These are phyloP conservation scores for Ceratobasidium sp. DNA, from an alignment of 1,284 basidiomycete species.

Conservation along the genomic window DNA sequence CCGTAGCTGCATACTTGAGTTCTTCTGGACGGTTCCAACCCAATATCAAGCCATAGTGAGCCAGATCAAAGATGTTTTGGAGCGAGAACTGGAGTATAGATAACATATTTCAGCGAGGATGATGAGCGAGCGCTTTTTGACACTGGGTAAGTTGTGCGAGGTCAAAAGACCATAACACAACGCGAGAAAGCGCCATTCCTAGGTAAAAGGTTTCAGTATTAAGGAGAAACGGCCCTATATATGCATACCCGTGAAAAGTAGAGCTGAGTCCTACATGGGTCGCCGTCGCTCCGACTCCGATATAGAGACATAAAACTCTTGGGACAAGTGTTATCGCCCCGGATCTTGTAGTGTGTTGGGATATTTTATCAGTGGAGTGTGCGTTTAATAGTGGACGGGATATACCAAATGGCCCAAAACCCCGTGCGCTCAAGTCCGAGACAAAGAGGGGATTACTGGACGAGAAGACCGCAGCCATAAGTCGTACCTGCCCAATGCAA, in stretches of 20 bases:
- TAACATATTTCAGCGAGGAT: slow-evolving; percentile 62
- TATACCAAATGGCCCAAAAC: slow-evolving; percentile 34
- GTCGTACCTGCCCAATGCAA: slow-evolving; percentile 61
- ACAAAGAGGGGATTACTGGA: not conserved
- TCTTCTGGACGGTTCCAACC: slow-evolving; percentile 14
- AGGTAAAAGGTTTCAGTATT: slow-evolving; percentile 28
- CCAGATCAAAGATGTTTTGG: slow-evolving; percentile 48
- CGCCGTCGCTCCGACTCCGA: slow-evolving; percentile 44
- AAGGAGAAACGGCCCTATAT: not conserved
- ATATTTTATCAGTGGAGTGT: not conserved
- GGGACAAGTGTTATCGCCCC: slow-evolving; percentile 25
- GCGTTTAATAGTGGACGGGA: not conserved
- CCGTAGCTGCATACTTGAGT: slow-evolving; percentile 39
- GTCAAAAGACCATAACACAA: slow-evolving; percentile 68
- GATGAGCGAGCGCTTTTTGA: slow-evolving; percentile 59
- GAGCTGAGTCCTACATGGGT: slow-evolving; percentile 56
- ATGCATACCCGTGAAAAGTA: slow-evolving; percentile 58
- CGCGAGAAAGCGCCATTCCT: slow-evolving; percentile 64
- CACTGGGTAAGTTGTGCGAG: slow-evolving; percentile 64
- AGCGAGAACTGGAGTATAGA: slow-evolving; percentile 49
- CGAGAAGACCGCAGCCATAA: not conserved
- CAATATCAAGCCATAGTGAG: slow-evolving; percentile 45
- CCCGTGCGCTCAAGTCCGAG: slow-evolving; percentile 22
- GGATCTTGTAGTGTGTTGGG: not conserved
- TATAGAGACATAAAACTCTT: slow-evolving; percentile 24